Evolutionary conservation across 1,284 basidiomycete genomes (phyloP), one percentile per base, ranked within the genome.

Genomic region (Fomitiporia mediterranea): DNA sequence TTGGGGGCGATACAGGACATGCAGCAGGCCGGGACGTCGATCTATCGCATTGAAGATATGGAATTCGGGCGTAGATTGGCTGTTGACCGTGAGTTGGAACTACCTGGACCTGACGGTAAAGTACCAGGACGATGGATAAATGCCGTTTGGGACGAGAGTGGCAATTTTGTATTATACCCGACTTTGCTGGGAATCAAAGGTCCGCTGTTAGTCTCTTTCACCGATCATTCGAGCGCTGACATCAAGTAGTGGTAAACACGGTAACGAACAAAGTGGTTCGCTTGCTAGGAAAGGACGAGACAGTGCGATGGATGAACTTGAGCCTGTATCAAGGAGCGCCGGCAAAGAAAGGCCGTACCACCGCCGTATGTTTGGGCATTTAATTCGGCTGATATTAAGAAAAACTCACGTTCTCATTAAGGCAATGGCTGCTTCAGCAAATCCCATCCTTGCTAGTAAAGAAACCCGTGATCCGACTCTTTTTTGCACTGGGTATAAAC

Each of bases 1-100:
- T 77, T 99, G 0, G 75, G 82, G 3, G 94, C 96, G 0, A 88
- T 94, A 32, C 91, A 95, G 66, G 94, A 98, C 69, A 98, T 98
- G 94, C 93, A 96, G 68, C 93, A 95, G 69, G 92, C 91, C 0
- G 93, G 92, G 1, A 95, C 93, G 5, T 86, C 91, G 0, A 82
- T 93, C 17, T 92, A 89, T 72, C 89, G 86, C 66, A 84, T 99
- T 8, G 97, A 99, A 61, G 94, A 98, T 70, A 99, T 99, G 96
- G 97, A 99, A 69, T 98, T 99, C 67, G 96, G 97, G n/a, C 78
- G 97, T 56, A 80, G 97, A 8, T 76, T 99, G 48, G 97, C 97
- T 1, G 77, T 87, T 13, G 97, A 99, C 70, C 80, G 91, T 59
- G 96, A 99, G 66, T 72, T 99, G 47, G 93, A 98, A 68, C 77